Conservation (phyloP, 306 rosid species). For the Alnus rubra region DNA sequence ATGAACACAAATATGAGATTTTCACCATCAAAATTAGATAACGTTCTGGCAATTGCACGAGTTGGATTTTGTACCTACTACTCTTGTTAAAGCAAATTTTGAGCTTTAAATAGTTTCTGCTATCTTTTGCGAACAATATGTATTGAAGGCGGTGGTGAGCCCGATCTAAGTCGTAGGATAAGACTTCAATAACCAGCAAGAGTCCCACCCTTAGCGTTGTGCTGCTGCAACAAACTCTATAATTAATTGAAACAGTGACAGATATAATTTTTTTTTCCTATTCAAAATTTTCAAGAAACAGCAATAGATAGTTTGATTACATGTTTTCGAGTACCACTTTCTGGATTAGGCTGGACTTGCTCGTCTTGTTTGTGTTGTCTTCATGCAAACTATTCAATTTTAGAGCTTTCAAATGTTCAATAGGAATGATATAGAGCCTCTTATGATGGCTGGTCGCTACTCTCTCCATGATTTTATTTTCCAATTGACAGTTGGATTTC, state of each 20-base stretch:
- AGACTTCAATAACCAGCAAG: too few relatives aligned
- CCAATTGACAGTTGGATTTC: neutral
- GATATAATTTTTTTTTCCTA: too few relatives aligned
- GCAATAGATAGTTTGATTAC: neutral
- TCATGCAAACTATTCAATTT: neutral
- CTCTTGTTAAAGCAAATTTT: neutral
- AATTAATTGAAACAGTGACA: neutral
- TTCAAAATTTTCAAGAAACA: neutral
- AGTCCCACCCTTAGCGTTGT: too few relatives aligned
- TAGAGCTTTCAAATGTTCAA: neutral
- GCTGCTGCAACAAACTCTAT: neutral
- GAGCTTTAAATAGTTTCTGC: slow-evolving; percentile 5
- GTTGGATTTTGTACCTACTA: neutral
- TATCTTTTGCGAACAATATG: neutral
- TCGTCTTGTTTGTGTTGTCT: neutral
- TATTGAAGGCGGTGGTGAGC: too few relatives aligned
- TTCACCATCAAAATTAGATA: neutral
- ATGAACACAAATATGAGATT: neutral
- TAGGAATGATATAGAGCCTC: neutral
- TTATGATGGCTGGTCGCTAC: neutral
- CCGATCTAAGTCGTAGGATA: too few relatives aligned
- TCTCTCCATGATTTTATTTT: neutral
- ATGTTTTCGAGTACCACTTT: neutral
- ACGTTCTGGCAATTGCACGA: neutral
- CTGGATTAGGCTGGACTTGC: slow-evolving; percentile 4